These are phyloP conservation scores for Beauveria bassiana DNA, from an alignment of 2,329 filamentous ascomycete genomes.

Conservation along the genomic window DNA sequence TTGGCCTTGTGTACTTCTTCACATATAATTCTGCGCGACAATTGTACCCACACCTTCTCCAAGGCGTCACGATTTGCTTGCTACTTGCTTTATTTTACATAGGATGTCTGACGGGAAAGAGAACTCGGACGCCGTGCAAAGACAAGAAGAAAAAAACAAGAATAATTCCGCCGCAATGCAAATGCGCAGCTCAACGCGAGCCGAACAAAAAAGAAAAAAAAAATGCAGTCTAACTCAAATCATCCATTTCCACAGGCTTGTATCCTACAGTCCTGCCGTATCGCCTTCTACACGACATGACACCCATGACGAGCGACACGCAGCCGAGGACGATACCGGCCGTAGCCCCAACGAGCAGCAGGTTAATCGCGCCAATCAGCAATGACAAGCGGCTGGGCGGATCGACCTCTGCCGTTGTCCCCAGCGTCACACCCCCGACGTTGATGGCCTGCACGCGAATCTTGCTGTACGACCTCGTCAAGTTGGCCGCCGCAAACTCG, in stretches of 20 bases:
- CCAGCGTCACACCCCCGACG: constrained; percentile 2
- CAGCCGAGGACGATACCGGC: background rate
- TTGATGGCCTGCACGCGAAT: constrained; percentile 3
- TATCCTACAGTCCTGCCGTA: background rate
- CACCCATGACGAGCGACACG: background rate
- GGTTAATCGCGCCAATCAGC: background rate
- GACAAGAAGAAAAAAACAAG: too few species aligned
- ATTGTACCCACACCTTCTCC: too few species aligned
- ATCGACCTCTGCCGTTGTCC: background rate
- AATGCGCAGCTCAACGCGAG: background rate
- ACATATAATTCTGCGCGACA: too few species aligned
- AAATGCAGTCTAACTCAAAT: background rate
- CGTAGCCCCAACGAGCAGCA: background rate
- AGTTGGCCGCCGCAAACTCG: background rate
- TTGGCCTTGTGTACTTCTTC: too few species aligned
- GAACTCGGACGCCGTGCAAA: background rate
- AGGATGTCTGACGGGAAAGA: too few species aligned
- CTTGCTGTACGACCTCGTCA: background rate
- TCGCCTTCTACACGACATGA: background rate
- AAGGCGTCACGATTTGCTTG: too few species aligned
- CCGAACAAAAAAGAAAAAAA: background rate
- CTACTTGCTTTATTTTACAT: too few species aligned
- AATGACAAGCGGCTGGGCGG: background rate
- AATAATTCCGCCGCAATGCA: background rate
- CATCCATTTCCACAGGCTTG: background rate